Conservation (phyloP, 2,329 filamentous ascomycete species). For the Hymenoscyphus fraxineus region DNA sequence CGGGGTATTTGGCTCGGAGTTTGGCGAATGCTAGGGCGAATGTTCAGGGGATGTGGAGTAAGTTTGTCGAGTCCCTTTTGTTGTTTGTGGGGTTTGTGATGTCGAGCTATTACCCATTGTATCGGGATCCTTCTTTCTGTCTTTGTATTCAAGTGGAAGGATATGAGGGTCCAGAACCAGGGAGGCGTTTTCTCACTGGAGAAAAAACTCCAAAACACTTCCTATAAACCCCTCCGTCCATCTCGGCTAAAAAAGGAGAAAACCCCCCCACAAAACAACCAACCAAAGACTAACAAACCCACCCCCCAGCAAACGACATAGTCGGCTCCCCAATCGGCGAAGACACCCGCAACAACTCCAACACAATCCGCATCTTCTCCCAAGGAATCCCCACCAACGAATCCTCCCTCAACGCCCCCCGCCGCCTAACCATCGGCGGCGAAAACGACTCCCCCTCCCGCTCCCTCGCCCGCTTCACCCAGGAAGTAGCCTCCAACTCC, state of each 20-base stretch:
- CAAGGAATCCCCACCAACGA: constrained; percentile 34
- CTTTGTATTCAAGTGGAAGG: no score
- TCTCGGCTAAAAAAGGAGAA: no score
- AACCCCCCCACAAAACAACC: background rate
- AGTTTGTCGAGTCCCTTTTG: background rate
- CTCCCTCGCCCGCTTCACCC: constrained; percentile 51
- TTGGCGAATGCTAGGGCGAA: constrained; percentile 49
- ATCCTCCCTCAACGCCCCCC: constrained; percentile 35
- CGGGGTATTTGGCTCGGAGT: constrained; percentile 48
- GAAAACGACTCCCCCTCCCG: constrained; percentile 54
- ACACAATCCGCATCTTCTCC: constrained; percentile 51
- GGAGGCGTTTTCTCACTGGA: no score
- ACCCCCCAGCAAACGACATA: constrained; percentile 35
- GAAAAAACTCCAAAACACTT: no score
- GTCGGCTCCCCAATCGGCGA: constrained; percentile 48
- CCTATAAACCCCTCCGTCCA: no score
- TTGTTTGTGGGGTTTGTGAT: background rate
- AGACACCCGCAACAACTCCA: constrained; percentile 43
- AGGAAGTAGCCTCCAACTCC: constrained; percentile 50
- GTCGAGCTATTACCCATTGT: no score
- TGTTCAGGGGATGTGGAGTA: constrained; percentile 53
- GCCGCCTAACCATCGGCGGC: constrained; percentile 44
- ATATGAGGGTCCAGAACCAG: no score
- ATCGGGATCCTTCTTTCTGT: no score
- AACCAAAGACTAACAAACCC: background rate